Percentiles rank a stretch among this genome's conserved stretches.
phyloP scores from a whole-genome alignment of 2,329 filamentous ascomycete genomes.

The Coniochaeta hoffmannii region DNA sequence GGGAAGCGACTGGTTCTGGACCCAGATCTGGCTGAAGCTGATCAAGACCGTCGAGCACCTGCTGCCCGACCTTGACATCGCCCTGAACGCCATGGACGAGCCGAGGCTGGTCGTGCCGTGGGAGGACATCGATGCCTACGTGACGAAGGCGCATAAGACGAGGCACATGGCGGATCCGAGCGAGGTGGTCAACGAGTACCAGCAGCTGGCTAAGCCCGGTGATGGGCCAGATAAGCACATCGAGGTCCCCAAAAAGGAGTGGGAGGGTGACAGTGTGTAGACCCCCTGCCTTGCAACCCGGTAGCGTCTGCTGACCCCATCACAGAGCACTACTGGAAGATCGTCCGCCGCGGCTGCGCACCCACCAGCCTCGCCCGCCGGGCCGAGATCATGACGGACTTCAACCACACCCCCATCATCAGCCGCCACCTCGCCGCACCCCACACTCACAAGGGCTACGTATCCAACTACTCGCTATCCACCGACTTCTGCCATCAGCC shows the following conservation, averaged over 20 bases:
- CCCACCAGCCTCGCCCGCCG: slow-evolving; percentile 54
- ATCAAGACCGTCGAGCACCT: slow-evolving; percentile 43
- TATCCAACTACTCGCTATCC: slow-evolving; percentile 54
- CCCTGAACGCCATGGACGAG: slow-evolving; percentile 61
- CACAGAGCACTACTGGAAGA: slow-evolving; percentile 46
- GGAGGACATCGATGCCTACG: slow-evolving; percentile 49
- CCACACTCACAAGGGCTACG: slow-evolving; percentile 48
- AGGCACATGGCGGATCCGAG: slow-evolving; percentile 34
- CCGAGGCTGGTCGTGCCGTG: slow-evolving; percentile 56
- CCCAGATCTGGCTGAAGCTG: slow-evolving; percentile 47
- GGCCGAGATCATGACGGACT: slow-evolving; percentile 32
- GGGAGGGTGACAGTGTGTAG: slow-evolving; percentile 40
- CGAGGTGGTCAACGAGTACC: slow-evolving; percentile 36
- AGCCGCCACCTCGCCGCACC: slow-evolving; percentile 35
- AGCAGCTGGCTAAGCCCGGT: slow-evolving; percentile 30
- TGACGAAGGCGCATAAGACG: slow-evolving; percentile 44
- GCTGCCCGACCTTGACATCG: slow-evolving; percentile 61
- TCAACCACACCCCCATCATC: slow-evolving; percentile 36
- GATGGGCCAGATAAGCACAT: slow-evolving; percentile 25
- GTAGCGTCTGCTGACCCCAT: slow-evolving; percentile 5
- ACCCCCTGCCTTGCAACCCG: neutral
- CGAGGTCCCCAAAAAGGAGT: slow-evolving; percentile 32
- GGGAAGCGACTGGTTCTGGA: slow-evolving; percentile 50
- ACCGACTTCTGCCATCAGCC: slow-evolving; percentile 60
- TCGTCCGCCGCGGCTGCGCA: slow-evolving; percentile 52